phyloP scores from a whole-genome alignment of 441 rosid species.

The Gossypium aridum region DNA sequence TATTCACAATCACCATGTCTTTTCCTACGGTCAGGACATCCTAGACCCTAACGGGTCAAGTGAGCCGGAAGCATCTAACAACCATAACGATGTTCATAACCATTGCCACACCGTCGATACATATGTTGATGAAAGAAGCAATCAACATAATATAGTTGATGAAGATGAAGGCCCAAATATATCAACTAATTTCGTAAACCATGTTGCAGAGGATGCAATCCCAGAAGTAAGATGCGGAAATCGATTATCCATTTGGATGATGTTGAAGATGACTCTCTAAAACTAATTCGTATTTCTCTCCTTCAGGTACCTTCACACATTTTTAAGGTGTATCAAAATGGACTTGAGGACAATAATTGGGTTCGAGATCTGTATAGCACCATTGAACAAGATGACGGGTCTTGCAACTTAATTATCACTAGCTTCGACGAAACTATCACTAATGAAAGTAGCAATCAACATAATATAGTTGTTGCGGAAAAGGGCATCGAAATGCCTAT shows the following conservation, averaged over 20 bases:
- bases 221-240: background rate
- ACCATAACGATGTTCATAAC: background rate
- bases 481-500: background rate
- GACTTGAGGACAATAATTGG: background rate
- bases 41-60: background rate
- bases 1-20: background rate
- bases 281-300: background rate
- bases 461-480: background rate
- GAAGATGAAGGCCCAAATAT: background rate
- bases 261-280: background rate
- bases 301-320: background rate
- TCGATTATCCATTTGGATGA: background rate
- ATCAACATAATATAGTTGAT: background rate
- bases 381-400: background rate
- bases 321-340: background rate
- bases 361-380: background rate
- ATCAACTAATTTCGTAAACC: background rate
- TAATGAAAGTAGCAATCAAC: slow-evolving; percentile 3
- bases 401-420: background rate
- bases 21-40: background rate
- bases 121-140: background rate
- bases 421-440: background rate
- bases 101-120: background rate
- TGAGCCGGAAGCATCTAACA: background rate
- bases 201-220: slow-evolving; percentile 2